These are phyloP conservation scores for Ormosia semicastrata DNA, from an alignment of 306 rosid species.

Conservation along the genomic window DNA sequence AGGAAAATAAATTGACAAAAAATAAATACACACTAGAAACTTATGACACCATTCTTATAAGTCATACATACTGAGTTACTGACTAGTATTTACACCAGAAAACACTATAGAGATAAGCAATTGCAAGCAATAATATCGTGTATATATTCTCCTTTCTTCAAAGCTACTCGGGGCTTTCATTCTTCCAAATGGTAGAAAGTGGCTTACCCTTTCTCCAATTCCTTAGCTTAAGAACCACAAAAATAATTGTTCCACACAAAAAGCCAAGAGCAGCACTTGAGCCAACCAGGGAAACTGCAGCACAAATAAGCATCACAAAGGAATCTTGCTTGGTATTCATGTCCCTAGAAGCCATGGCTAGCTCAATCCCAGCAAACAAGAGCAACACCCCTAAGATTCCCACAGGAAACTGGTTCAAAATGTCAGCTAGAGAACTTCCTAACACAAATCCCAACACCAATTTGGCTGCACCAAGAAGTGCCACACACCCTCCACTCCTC, in stretches of 20 bases:
- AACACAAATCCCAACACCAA: conserved; percentile 56
- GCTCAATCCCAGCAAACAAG: conserved; percentile 71
- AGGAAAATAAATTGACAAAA: not conserved
- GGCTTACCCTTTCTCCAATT: conserved; percentile 25
- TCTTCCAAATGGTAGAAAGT: conserved; percentile 29
- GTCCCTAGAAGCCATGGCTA: conserved; percentile 73
- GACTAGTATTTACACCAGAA: not conserved
- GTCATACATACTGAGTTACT: not conserved
- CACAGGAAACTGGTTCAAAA: conserved; percentile 57
- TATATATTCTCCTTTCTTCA: not conserved
- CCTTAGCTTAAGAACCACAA: conserved; percentile 47
- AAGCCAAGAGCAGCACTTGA: conserved; percentile 75
- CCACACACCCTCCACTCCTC: conserved; percentile 84
- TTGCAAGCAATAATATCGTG: not conserved
- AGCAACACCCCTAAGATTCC: conserved; percentile 69
- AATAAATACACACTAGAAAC: not conserved
- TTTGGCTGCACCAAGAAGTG: conserved; percentile 64
- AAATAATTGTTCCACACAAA: conserved; percentile 42
- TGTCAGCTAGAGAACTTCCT: conserved; percentile 58
- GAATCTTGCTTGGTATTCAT: conserved; percentile 61
- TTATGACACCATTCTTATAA: not conserved
- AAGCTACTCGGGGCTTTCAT: not conserved
- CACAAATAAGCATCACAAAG: conserved; percentile 59
- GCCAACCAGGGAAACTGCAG: conserved; percentile 64
- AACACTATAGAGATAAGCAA: not conserved